Conservation (phyloP, 2,329 filamentous ascomycete genomes). For the Fusarium metavorans region DNA sequence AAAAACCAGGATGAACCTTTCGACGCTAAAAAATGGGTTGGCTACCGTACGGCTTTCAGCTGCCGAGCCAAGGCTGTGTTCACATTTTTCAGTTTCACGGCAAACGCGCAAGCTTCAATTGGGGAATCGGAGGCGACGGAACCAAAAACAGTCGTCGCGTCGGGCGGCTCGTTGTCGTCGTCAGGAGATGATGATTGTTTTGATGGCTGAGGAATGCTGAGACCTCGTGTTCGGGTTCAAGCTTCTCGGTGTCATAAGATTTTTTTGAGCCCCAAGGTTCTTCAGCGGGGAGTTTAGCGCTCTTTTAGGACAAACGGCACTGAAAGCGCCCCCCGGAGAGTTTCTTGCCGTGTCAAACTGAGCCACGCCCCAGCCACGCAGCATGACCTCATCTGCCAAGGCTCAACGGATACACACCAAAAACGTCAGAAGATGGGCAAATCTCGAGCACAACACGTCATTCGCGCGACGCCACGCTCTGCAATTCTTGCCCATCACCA, state of each 20-base stretch:
- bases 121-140: not conserved
- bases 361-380: slow-evolving; percentile 25
- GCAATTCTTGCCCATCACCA: not conserved
- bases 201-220: not conserved
- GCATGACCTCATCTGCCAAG: slow-evolving; percentile 28
- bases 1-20: not conserved
- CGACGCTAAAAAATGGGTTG: not conserved
- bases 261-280: slow-evolving; percentile 1
- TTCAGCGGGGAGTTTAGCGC: not conserved
- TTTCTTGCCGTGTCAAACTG: not conserved
- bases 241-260: not conserved
- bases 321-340: not conserved
- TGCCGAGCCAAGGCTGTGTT: slow-evolving; percentile 39
- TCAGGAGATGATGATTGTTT: slow-evolving; percentile 25
- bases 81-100: slow-evolving; percentile 17
- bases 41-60: slow-evolving; percentile 28
- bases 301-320: not conserved
- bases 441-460: slow-evolving; percentile 31
- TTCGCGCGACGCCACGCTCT: slow-evolving; percentile 17
- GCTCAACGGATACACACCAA: not conserved
- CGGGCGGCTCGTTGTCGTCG: slow-evolving; percentile 10
- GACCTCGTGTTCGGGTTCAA: slow-evolving; percentile 4
- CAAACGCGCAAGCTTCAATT: slow-evolving; percentile 2
- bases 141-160: slow-evolving; percentile 26
- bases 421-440: slow-evolving; percentile 28